A percentile compares a stretch with the other conserved stretches of the same genome.
Conservation (phyloP, 352 stramenopile genomes). For the Globisporangium radiosum region DNA sequence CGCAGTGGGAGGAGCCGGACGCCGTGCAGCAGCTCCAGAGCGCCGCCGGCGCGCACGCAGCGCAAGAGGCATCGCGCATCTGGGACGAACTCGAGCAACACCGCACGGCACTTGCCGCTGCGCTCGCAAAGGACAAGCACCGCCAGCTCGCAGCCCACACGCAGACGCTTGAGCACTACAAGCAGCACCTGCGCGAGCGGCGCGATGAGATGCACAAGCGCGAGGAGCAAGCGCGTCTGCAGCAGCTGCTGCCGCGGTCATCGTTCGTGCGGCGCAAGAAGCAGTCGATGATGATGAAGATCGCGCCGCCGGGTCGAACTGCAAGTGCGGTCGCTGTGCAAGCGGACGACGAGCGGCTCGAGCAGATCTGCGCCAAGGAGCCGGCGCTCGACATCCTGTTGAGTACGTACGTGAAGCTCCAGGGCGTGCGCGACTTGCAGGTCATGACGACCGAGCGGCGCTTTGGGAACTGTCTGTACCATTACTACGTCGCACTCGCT, state of each 20-base stretch:
- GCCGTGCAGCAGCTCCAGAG: slow-evolving; percentile 48
- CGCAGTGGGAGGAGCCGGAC: slow-evolving; percentile 64
- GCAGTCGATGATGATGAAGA: slow-evolving; percentile 63
- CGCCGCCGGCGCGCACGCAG: slow-evolving; percentile 35
- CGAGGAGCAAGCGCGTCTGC: slow-evolving; percentile 47
- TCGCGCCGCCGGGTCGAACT: slow-evolving; percentile 4
- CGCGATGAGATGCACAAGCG: slow-evolving; percentile 50
- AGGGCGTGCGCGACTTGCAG: slow-evolving; percentile 39
- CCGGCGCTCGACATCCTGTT: slow-evolving; percentile 52
- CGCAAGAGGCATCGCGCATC: slow-evolving; percentile 44
- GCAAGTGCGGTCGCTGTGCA: not conserved
- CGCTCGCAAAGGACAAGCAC: slow-evolving; percentile 35
- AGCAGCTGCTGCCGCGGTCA: slow-evolving; percentile 51
- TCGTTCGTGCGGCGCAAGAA: slow-evolving; percentile 65
- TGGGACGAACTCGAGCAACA: slow-evolving; percentile 51
- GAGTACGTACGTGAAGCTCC: slow-evolving; percentile 41
- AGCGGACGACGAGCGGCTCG: slow-evolving; percentile 30
- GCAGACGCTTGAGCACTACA: slow-evolving; percentile 25
- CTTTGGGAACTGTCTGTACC: slow-evolving; percentile 59
- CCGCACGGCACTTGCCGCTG: slow-evolving; percentile 30
- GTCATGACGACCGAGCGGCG: slow-evolving; percentile 50
- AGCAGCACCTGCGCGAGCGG: slow-evolving; percentile 34
- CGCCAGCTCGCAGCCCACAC: slow-evolving; percentile 28
- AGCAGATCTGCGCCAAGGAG: slow-evolving; percentile 49
- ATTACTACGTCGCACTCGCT: slow-evolving; percentile 55